Evolutionary conservation across 371 early-diverging fungal genomes (phyloP).

Genomic region (Chytridiales sp.): DNA sequence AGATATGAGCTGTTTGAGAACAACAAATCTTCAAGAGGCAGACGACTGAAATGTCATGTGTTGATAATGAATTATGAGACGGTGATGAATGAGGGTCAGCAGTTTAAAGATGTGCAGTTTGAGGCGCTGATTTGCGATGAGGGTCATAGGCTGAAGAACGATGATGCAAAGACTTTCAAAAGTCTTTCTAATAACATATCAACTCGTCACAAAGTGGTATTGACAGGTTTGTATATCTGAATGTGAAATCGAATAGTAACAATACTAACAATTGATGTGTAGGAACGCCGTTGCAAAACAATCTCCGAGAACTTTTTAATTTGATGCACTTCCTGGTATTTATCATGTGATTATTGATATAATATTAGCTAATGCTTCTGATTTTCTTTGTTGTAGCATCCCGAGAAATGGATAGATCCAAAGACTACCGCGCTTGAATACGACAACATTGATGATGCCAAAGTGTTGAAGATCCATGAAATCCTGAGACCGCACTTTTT

Average conservation of each 20-base stretch:
- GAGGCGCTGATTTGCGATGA: slow-evolving; percentile 79
- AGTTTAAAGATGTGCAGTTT: slow-evolving; percentile 59
- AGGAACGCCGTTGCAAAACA: slow-evolving; percentile 85
- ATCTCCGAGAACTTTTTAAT: slow-evolving; percentile 53
- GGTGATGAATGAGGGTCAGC: slow-evolving; percentile 49
- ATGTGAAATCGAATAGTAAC: slow-evolving; percentile 62
- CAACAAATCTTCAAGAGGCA: slow-evolving; percentile 33
- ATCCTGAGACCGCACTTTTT: neutral
- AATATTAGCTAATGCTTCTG: neutral
- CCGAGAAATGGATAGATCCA: slow-evolving; percentile 47
- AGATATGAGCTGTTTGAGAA: slow-evolving; percentile 62
- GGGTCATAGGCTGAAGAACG: slow-evolving; percentile 86
- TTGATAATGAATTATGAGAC: slow-evolving; percentile 79
- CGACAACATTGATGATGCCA: slow-evolving; percentile 24
- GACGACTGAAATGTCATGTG: slow-evolving; percentile 62
- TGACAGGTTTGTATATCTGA: slow-evolving; percentile 55
- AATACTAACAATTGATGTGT: slow-evolving; percentile 64
- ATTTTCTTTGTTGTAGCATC: slow-evolving; percentile 37
- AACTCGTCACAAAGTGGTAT: slow-evolving; percentile 56
- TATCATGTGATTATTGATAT: too few species aligned
- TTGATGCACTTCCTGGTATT: slow-evolving; percentile 72
- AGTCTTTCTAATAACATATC: slow-evolving; percentile 42
- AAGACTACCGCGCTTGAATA: slow-evolving; percentile 49
- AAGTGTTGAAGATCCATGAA: slow-evolving; percentile 36
- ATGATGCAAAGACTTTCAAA: slow-evolving; percentile 61